Evolutionary conservation across 306 rosid species (phyloP).

Genomic region (Luffa aegyptiaca): DNA sequence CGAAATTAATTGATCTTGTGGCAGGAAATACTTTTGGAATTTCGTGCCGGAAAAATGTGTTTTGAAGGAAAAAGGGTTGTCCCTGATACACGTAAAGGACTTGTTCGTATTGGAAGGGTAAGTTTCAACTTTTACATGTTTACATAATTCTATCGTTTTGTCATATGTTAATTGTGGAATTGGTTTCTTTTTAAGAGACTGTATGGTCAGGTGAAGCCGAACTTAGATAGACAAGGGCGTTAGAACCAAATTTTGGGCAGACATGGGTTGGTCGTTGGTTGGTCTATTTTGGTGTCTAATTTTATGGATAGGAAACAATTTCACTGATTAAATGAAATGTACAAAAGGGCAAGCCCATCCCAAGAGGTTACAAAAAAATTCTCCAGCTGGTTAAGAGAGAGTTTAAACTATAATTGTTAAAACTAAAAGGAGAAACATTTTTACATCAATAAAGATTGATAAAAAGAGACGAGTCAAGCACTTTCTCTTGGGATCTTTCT

Average conservation of each 20-base stretch:
- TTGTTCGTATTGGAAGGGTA: conserved; percentile 84
- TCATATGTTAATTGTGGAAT: background rate
- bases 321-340: no score
- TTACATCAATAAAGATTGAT: no score
- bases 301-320: background rate
- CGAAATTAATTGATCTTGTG: conserved; percentile 1
- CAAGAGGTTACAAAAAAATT: no score
- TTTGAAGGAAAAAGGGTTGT: conserved; percentile 59
- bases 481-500: no score
- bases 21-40: conserved; percentile 79
- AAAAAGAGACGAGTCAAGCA: no score
- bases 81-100: conserved; percentile 82
- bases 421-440: no score
- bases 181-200: background rate
- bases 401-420: no score
- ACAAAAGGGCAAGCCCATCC: no score
- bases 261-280: background rate
- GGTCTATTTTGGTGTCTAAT: background rate
- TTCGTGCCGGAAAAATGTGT: conserved; percentile 90
- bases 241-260: background rate
- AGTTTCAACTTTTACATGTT: background rate
- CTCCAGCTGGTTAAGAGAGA: no score
- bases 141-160: background rate
- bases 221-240: background rate
- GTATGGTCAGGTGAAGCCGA: background rate